These are phyloP conservation scores for Tulasnella sp. DNA, from an alignment of 768 basidiomycete genomes.

Conservation along the genomic window DNA sequence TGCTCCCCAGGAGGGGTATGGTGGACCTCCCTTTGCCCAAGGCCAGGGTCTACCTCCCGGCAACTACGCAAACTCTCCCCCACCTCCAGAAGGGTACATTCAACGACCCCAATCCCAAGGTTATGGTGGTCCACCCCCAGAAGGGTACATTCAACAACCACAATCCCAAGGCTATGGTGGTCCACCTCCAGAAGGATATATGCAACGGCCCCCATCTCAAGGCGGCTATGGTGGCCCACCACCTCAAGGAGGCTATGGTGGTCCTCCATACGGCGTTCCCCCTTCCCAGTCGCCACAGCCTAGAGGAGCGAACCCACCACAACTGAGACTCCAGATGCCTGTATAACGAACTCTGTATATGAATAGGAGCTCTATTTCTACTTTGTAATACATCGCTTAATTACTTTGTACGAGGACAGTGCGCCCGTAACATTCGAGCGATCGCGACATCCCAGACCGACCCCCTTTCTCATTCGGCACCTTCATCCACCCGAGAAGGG, in stretches of 20 bases:
- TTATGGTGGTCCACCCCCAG: neutral
- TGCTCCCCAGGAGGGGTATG: neutral
- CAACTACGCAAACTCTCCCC: slow-evolving; percentile 7
- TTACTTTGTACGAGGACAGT: neutral
- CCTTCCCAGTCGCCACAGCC: neutral
- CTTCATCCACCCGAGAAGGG: neutral
- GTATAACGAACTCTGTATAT: neutral
- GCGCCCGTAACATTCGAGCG: neutral
- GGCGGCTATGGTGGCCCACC: neutral
- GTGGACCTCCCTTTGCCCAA: too few relatives aligned
- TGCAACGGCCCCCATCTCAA: neutral
- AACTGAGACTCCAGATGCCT: neutral
- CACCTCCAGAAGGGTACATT: neutral
- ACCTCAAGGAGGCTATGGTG: too few relatives aligned
- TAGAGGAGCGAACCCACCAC: neutral
- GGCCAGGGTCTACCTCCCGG: neutral
- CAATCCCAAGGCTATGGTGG: neutral
- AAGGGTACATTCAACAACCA: neutral
- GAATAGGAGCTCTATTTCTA: neutral
- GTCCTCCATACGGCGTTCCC: neutral
- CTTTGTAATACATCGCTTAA: neutral
- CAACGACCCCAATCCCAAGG: neutral
- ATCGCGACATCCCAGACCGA: neutral
- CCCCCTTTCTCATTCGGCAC: neutral
- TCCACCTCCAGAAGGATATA: neutral